phyloP scores from a whole-genome alignment of 2,329 filamentous ascomycete genomes.

The Trichoderma sp. region DNA sequence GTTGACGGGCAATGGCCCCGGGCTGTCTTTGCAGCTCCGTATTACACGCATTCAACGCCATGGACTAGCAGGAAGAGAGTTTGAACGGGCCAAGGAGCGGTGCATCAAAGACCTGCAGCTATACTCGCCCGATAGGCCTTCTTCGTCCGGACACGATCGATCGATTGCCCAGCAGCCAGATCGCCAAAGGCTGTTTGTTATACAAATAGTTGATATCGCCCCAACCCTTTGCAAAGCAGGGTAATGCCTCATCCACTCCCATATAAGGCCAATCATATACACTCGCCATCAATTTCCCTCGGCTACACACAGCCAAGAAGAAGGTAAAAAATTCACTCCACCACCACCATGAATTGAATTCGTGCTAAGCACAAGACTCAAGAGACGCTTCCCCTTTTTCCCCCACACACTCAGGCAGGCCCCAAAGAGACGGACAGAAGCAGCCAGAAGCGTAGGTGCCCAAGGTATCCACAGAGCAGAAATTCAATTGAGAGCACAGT shows the following conservation, averaged over 20 bases:
- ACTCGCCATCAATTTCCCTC: neutral
- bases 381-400: neutral
- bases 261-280: neutral
- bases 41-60: neutral
- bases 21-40: neutral
- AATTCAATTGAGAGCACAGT: neutral
- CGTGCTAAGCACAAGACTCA: neutral
- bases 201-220: neutral
- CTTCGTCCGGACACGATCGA: slow-evolving; percentile 6
- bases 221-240: slow-evolving; percentile 1
- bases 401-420: neutral
- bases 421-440: neutral
- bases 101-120: neutral
- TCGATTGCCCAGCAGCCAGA: slow-evolving; percentile 17
- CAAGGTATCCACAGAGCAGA: neutral
- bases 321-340: neutral
- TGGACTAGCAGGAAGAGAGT: neutral
- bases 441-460: neutral
- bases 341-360: neutral
- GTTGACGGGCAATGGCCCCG: neutral
- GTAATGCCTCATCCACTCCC: neutral
- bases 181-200: neutral
- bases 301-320: neutral
- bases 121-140: neutral
- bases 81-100: neutral